Evolutionary conservation across 306 rosid species (phyloP).

Genomic region (Trichosanthes truncata): DNA sequence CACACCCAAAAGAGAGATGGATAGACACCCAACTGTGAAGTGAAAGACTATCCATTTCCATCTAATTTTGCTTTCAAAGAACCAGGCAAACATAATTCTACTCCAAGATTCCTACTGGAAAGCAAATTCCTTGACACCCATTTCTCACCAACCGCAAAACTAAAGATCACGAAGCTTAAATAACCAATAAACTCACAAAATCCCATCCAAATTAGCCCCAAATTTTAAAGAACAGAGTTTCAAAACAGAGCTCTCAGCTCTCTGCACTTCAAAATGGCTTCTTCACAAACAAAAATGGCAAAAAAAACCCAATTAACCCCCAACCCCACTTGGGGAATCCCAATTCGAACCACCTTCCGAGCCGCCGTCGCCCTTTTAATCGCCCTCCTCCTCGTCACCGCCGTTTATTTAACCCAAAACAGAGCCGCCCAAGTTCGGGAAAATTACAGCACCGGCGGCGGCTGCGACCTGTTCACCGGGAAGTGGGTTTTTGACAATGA

Average conservation of each 20-base stretch:
- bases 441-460: background rate
- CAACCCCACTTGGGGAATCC: constrained; percentile 35
- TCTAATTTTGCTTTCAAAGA: background rate
- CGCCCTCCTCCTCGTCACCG: constrained; percentile 33
- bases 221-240: too few species aligned
- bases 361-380: constrained; percentile 46
- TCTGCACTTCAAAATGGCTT: background rate
- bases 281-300: constrained; percentile 8
- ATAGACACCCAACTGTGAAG: background rate
- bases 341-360: constrained; percentile 34
- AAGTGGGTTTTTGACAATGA: constrained; percentile 69
- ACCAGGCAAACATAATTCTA: background rate
- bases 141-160: background rate
- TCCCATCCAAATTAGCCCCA: background rate
- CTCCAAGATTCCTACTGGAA: constrained; percentile 12
- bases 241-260: background rate
- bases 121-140: background rate
- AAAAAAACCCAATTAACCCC: constrained; percentile 21
- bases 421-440: constrained; percentile 3
- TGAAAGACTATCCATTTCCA: constrained; percentile 3
- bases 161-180: background rate
- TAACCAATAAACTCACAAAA: background rate
- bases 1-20: too few species aligned
- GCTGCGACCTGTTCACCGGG: constrained; percentile 57
- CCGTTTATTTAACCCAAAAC: constrained; percentile 41